Evolutionary conservation across 352 stramenopile species (phyloP).

Genomic region (Thalassiosira mediterranea): DNA sequence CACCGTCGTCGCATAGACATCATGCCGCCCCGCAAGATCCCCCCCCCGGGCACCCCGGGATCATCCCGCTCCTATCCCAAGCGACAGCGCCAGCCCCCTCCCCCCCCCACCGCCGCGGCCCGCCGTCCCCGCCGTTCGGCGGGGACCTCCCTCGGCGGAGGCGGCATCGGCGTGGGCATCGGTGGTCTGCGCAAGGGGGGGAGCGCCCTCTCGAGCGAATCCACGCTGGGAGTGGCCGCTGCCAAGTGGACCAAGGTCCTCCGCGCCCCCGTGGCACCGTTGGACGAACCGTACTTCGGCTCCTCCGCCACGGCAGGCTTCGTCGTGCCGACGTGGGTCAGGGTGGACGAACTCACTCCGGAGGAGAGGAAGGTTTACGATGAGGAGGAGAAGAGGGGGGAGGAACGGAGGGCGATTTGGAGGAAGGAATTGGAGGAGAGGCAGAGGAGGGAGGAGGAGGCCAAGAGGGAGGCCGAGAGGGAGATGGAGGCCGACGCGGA

Average conservation of each 20-base stretch:
- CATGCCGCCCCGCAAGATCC: too few relatives aligned
- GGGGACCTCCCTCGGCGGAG: neutral
- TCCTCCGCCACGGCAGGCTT: slow-evolving; percentile 22
- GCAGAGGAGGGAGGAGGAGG: neutral
- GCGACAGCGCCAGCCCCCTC: neutral
- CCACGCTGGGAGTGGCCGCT: slow-evolving; percentile 6
- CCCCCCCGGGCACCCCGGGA: neutral
- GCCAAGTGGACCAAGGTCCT: slow-evolving; percentile 39
- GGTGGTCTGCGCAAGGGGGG: too few relatives aligned
- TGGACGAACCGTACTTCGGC: slow-evolving; percentile 25
- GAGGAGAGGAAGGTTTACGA: slow-evolving; percentile 41
- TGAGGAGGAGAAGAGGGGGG: slow-evolving; percentile 5
- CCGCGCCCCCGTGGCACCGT: slow-evolving; percentile 19
- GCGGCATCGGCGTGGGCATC: neutral
- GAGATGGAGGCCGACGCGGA: neutral
- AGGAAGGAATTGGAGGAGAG: slow-evolving; percentile 9
- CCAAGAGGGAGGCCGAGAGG: neutral
- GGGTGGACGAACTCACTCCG: slow-evolving; percentile 44
- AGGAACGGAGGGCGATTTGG: slow-evolving; percentile 6
- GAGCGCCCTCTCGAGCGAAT: too few relatives aligned
- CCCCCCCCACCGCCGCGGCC: neutral
- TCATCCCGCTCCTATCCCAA: neutral
- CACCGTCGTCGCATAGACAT: too few relatives aligned
- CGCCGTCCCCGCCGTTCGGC: slow-evolving; percentile 3
- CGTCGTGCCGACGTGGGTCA: slow-evolving; percentile 46